Evolutionary conservation across 805 yeast species (phyloP).

Genomic region (Metschnikowia drakensbergensis): DNA sequence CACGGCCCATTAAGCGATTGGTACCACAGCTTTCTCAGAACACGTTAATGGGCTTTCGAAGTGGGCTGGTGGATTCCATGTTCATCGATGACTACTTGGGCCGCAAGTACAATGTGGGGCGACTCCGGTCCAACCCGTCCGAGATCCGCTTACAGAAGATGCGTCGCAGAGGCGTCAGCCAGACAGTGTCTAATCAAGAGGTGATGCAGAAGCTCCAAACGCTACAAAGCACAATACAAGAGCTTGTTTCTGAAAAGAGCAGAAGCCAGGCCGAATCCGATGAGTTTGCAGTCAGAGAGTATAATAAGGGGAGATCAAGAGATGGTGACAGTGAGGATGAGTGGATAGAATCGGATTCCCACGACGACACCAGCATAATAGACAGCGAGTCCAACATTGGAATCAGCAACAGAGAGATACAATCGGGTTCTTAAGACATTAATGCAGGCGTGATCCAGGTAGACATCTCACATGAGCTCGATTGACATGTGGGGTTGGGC

Average conservation of each 20-base stretch:
- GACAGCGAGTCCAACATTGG: background rate
- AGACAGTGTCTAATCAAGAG: constrained; percentile 5
- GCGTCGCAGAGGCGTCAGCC: constrained; percentile 5
- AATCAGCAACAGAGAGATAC: background rate
- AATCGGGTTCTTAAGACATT: background rate
- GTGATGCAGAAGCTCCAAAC: constrained; percentile 8
- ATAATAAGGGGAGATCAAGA: background rate
- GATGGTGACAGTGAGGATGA: constrained; percentile 1
- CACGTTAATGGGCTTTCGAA: constrained; percentile 33
- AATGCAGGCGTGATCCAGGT: background rate
- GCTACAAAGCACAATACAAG: constrained; percentile 5
- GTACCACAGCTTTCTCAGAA: constrained; percentile 30
- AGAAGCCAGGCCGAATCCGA: background rate
- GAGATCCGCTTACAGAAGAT: constrained; percentile 6
- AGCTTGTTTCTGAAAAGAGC: background rate
- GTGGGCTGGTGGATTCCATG: constrained; percentile 38
- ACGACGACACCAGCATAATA: background rate
- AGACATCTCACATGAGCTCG: background rate
- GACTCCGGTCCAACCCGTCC: constrained; percentile 4
- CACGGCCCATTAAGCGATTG: constrained; percentile 7
- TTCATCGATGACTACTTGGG: constrained; percentile 34
- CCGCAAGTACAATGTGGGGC: constrained; percentile 23
- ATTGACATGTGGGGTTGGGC: background rate
- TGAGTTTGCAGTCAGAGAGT: constrained; percentile 8
- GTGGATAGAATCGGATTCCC: constrained; percentile 2